Evolutionary conservation across 1,139 yeast genomes (phyloP).

Genomic region (Pichia sp.): DNA sequence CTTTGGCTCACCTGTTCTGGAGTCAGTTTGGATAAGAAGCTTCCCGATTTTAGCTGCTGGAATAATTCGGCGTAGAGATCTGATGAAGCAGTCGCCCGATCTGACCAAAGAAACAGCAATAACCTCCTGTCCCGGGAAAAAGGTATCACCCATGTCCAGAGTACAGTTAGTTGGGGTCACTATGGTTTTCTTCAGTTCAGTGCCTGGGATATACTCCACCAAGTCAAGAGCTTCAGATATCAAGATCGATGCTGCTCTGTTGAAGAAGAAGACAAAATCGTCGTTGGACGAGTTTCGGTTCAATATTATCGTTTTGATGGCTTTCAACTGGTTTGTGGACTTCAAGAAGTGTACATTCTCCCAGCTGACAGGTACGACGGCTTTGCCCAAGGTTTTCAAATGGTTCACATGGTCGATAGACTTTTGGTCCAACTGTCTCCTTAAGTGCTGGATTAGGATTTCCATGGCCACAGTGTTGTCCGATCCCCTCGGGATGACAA

Average conservation of each 20-base stretch:
- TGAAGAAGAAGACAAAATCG: conserved; percentile 82
- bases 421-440: conserved; percentile 63
- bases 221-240: conserved; percentile 64
- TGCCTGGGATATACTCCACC: conserved; percentile 31
- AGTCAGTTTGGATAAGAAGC: conserved; percentile 79
- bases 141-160: conserved; percentile 34
- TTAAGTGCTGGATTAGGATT: conserved; percentile 73
- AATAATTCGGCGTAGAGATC: conserved; percentile 65
- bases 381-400: conserved; percentile 50
- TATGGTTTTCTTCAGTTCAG: conserved; percentile 26
- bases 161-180: conserved; percentile 44
- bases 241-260: conserved; percentile 68
- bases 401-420: conserved; percentile 62
- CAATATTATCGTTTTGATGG: conserved; percentile 67
- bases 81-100: conserved; percentile 91
- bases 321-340: conserved; percentile 62
- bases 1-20: conserved; percentile 89
- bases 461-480: conserved; percentile 79
- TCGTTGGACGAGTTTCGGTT: conserved; percentile 53
- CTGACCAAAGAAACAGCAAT: conserved; percentile 77
- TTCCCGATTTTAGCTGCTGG: conserved; percentile 81
- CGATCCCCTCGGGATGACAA: conserved; percentile 82
- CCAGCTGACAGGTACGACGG: conserved; percentile 22
- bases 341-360: conserved; percentile 40
- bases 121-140: conserved; percentile 43